Evolutionary conservation across 805 yeast genomes (phyloP).

Genomic region (Schizosaccharomyces japonicus): DNA sequence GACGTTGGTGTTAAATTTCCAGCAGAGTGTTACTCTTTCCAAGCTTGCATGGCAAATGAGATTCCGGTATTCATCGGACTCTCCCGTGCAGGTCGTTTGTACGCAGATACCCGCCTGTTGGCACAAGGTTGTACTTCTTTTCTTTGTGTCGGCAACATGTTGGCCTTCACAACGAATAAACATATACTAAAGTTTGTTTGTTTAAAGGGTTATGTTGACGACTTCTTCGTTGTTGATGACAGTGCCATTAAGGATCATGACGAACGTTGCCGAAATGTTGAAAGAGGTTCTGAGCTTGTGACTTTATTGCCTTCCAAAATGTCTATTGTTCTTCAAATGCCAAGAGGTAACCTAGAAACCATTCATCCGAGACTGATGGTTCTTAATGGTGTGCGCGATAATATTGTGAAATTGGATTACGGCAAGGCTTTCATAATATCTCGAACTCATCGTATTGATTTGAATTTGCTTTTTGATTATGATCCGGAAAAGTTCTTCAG

Average conservation of each 20-base stretch:
- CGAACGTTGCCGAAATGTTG: constrained; percentile 72
- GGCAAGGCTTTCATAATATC: constrained; percentile 59
- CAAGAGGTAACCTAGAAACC: constrained; percentile 88
- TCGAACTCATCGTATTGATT: constrained; percentile 72
- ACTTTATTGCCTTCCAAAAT: constrained; percentile 61
- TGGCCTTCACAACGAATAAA: constrained; percentile 71
- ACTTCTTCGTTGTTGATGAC: constrained; percentile 17
- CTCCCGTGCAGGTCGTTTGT: constrained; percentile 51
- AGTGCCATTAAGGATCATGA: constrained; percentile 21
- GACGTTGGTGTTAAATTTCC: not conserved
- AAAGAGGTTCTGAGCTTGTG: constrained; percentile 73
- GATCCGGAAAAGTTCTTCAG: constrained; percentile 42
- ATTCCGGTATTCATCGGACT: constrained; percentile 41
- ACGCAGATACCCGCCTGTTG: constrained; percentile 33
- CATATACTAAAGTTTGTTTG: constrained; percentile 65
- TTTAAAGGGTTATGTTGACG: constrained; percentile 17
- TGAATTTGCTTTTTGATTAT: constrained; percentile 76
- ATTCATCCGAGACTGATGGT: constrained; percentile 85
- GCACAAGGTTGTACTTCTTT: constrained; percentile 65
- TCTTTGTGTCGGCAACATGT: constrained; percentile 41
- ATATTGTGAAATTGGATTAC: constrained; percentile 35
- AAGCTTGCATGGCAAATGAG: not conserved
- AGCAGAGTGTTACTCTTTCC: not conserved
- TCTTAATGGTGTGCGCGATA: constrained; percentile 51
- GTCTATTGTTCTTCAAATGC: constrained; percentile 72